phyloP scores from a whole-genome alignment of 768 basidiomycete species.

The Cystofilobasidium bisporidii region DNA sequence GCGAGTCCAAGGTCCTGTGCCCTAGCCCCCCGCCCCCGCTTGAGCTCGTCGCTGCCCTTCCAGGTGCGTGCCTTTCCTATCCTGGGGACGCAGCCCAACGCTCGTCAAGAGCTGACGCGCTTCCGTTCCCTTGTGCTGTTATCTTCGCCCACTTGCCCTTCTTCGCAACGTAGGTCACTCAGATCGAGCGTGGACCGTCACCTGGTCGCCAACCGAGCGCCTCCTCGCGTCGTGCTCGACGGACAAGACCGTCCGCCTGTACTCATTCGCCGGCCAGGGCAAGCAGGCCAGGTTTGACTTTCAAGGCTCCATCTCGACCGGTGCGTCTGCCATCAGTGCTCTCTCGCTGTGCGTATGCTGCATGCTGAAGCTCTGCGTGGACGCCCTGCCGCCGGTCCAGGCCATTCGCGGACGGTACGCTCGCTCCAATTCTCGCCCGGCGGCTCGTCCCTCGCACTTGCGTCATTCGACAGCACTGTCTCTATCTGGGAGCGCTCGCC shows the following conservation, averaged over 20 bases:
- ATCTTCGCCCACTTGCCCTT: neutral
- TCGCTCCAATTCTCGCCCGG: constrained; percentile 80
- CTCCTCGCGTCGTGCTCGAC: constrained; percentile 86
- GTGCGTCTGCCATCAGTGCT: no score
- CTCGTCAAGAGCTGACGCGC: no score
- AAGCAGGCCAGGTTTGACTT: constrained; percentile 9
- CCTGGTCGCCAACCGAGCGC: constrained; percentile 77
- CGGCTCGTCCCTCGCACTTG: constrained; percentile 75
- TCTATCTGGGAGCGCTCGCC: constrained; percentile 69
- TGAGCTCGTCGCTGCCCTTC: constrained; percentile 34
- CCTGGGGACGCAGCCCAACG: no score
- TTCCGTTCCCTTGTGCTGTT: neutral
- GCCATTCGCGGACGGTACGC: constrained; percentile 79
- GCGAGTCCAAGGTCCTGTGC: neutral
- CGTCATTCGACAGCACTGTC: constrained; percentile 86
- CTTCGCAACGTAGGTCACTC: constrained; percentile 47
- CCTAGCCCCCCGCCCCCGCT: constrained; percentile 8
- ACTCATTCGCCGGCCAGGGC: neutral
- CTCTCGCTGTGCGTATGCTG: no score
- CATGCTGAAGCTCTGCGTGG: neutral
- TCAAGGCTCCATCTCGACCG: constrained; percentile 16
- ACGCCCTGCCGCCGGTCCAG: constrained; percentile 40
- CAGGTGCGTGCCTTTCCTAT: no score
- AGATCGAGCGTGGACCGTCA: constrained; percentile 75
- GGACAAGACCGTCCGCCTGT: constrained; percentile 83